These are phyloP conservation scores for Pestalotiopsis sp. DNA, from an alignment of 2,329 filamentous ascomycete species.

Conservation along the genomic window DNA sequence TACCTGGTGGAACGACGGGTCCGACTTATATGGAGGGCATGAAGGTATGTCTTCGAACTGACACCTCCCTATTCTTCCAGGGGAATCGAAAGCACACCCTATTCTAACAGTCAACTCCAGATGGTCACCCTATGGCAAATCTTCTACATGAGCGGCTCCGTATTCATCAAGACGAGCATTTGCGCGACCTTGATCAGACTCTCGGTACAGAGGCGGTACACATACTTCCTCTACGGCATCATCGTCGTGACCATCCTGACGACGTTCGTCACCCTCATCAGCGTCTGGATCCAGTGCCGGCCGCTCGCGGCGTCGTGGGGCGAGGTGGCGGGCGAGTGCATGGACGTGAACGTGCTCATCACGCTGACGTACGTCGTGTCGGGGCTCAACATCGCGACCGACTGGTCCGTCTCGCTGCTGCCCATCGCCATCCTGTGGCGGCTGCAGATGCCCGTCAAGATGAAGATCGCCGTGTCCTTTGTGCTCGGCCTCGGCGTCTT, in stretches of 20 bases:
- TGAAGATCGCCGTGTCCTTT: conserved; percentile 14
- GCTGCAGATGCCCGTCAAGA: conserved; percentile 14
- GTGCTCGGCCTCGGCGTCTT: conserved; percentile 16
- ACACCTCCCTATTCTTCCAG: no score
- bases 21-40: not conserved
- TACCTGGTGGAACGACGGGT: not conserved
- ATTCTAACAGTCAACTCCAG: not conserved
- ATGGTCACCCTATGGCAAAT: conserved; percentile 19
- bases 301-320: conserved; percentile 18
- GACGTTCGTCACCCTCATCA: conserved; percentile 15
- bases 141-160: conserved; percentile 18
- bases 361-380: conserved; percentile 20
- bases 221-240: conserved; percentile 15
- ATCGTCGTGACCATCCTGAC: conserved; percentile 15
- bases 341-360: conserved; percentile 10
- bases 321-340: conserved; percentile 12
- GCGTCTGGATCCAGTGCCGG: conserved; percentile 16
- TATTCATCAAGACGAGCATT: conserved; percentile 21
- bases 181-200: conserved; percentile 19
- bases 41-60: not conserved
- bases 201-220: conserved; percentile 15
- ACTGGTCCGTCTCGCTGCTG: conserved; percentile 10
- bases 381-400: conserved; percentile 13
- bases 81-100: not conserved
- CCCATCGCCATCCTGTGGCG: conserved; percentile 15